Conservation (phyloP, 1,284 basidiomycete genomes). For the Heterobasidion occidentale region DNA sequence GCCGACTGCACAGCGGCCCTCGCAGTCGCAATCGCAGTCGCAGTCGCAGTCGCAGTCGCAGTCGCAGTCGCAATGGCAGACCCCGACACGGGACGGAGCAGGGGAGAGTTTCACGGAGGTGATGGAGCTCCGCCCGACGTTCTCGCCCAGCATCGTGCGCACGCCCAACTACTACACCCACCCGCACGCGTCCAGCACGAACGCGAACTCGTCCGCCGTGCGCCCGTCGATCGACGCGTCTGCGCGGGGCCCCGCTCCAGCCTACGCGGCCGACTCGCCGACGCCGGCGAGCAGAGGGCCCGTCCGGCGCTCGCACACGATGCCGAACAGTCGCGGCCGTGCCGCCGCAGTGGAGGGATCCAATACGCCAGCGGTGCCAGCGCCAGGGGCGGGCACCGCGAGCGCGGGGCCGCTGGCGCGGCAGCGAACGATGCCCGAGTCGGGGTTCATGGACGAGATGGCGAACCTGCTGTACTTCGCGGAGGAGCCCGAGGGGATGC, state of each 20-base stretch:
- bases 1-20: slow-evolving; percentile 13
- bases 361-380: not conserved
- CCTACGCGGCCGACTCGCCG: not conserved
- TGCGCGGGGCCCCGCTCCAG: not conserved
- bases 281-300: not conserved
- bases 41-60: not conserved
- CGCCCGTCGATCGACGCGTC: too few species aligned
- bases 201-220: not conserved
- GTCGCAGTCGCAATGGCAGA: too few species aligned
- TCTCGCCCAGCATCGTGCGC: slow-evolving; percentile 55
- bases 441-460: not conserved
- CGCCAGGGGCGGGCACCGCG: not conserved
- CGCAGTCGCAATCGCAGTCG: too few species aligned
- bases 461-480: slow-evolving; percentile 29
- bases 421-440: slow-evolving; percentile 5
- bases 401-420: slow-evolving; percentile 3
- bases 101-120: slow-evolving; percentile 36
- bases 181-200: not conserved
- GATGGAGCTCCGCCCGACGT: slow-evolving; percentile 51
- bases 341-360: too few species aligned
- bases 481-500: slow-evolving; percentile 47
- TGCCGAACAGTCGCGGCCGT: slow-evolving; percentile 2
- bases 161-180: slow-evolving; percentile 48
- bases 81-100: slow-evolving; percentile 11
- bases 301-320: slow-evolving; percentile 11